phyloP scores from a whole-genome alignment of 257 asterid genomes.

The Solanum pinnatisectum region DNA sequence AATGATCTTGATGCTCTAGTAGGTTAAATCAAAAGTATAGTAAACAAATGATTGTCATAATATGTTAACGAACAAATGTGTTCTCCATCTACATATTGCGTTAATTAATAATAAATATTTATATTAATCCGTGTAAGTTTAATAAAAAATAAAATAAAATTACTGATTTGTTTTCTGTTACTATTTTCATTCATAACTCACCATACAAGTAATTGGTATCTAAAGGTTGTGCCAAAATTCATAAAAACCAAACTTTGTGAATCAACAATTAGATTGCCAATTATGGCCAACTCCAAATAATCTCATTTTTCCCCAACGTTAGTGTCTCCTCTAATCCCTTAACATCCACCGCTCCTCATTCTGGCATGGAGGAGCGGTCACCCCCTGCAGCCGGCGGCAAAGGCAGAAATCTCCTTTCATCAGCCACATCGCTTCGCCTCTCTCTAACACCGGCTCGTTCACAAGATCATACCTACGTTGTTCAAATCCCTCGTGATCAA shows the following conservation, averaged over 20 bases:
- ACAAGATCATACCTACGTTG: slow-evolving; percentile 41
- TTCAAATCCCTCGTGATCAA: slow-evolving; percentile 64
- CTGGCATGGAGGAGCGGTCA: slow-evolving; percentile 70
- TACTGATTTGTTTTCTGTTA: not conserved
- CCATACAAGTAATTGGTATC: not conserved
- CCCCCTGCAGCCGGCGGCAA: slow-evolving; percentile 4
- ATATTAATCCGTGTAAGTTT: not conserved
- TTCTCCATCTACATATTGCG: not conserved
- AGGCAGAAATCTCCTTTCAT: not conserved
- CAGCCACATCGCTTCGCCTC: not conserved
- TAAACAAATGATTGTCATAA: not conserved
- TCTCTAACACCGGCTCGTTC: not conserved
- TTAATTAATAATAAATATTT: no score
- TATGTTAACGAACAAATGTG: not conserved
- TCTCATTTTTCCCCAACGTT: not conserved
- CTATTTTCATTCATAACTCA: not conserved
- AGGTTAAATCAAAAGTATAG: not conserved
- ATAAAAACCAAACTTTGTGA: not conserved
- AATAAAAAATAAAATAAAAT: no score
- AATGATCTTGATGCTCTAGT: not conserved
- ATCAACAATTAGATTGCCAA: not conserved
- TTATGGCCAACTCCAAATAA: slow-evolving; percentile 1
- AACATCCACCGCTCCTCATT: slow-evolving; percentile 43
- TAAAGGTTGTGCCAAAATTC: not conserved
- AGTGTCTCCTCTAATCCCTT: not conserved